A percentile compares a stretch with the other conserved stretches of the same genome.
Evolutionary conservation across 192 early-diverging fungal species (phyloP).

Genomic region (Piromyces finnis): DNA sequence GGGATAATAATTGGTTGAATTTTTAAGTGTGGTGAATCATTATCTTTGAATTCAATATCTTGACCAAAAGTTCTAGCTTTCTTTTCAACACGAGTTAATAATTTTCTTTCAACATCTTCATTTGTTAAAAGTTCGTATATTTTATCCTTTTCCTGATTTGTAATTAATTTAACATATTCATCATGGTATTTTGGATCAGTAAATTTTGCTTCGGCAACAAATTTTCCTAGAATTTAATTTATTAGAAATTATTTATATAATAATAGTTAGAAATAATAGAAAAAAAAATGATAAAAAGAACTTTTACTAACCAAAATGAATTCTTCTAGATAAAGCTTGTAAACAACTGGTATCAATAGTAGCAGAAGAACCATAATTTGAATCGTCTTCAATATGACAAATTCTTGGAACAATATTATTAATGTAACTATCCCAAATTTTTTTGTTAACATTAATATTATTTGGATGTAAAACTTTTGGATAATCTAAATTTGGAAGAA

Average conservation of each 20-base stretch:
- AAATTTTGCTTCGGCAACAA: conserved; percentile 95
- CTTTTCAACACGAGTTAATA: conserved; percentile 60
- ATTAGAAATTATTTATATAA: neutral
- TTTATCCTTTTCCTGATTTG: conserved; percentile 45
- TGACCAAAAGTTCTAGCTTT: conserved; percentile 92
- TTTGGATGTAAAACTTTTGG: conserved; percentile 58
- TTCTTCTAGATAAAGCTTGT: conserved; percentile 77
- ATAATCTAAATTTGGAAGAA: conserved; percentile 68
- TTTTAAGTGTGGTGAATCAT: conserved; percentile 13
- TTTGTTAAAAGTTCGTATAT: conserved; percentile 83
- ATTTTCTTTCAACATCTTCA: conserved; percentile 56
- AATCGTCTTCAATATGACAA: conserved; percentile 57
- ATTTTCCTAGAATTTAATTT: conserved; percentile 51
- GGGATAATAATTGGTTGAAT: conserved; percentile 73
- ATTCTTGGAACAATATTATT: conserved; percentile 64
- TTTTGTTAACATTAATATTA: conserved; percentile 69
- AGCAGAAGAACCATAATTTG: conserved; percentile 82
- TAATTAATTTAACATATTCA: conserved; percentile 58
- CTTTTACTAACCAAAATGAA: conserved; percentile 64
- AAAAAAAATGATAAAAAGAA: no score
- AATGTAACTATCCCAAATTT: conserved; percentile 67
- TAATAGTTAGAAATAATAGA: no score
- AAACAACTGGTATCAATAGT: conserved; percentile 85
- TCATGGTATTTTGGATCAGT: conserved; percentile 53
- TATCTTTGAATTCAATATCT: conserved; percentile 44